Evolutionary conservation across 176 grass and related monocot species (phyloP).

Genomic region (Tuctoria greenei): DNA sequence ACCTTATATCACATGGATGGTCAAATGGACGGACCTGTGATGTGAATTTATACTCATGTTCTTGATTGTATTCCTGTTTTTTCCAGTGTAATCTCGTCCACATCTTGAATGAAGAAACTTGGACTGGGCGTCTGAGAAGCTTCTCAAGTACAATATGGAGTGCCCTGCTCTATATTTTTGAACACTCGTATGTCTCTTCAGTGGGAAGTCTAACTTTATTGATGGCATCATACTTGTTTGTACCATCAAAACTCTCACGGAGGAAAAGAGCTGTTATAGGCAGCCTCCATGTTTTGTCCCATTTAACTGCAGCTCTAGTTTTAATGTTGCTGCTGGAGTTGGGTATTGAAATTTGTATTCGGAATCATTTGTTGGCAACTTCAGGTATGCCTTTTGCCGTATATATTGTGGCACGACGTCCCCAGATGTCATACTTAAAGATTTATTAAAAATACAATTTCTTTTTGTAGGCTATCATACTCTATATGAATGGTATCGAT

Average conservation of each 20-base stretch:
- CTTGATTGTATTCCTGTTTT: constrained; percentile 39
- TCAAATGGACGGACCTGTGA: constrained; percentile 6
- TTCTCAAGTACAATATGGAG: constrained; percentile 78
- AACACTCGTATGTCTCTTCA: constrained; percentile 88
- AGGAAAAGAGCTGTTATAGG: constrained; percentile 80
- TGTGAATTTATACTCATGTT: constrained; percentile 19
- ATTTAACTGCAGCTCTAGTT: constrained; percentile 80
- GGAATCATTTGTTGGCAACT: constrained; percentile 86
- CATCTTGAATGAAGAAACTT: constrained; percentile 80
- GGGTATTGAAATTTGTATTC: constrained; percentile 95
- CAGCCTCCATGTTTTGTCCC: constrained; percentile 75
- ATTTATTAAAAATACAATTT: not conserved
- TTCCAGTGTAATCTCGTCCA: constrained; percentile 84
- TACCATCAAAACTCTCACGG: constrained; percentile 86
- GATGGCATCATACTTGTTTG: constrained; percentile 73
- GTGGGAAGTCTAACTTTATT: constrained; percentile 63
- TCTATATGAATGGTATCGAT: constrained; percentile 88
- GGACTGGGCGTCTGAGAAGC: constrained; percentile 61
- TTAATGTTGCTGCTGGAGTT: constrained; percentile 95
- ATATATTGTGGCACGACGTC: constrained; percentile 14
- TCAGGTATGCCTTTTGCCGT: constrained; percentile 61
- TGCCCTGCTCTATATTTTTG: constrained; percentile 80
- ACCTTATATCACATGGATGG: constrained; percentile 7
- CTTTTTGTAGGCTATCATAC: constrained; percentile 72
- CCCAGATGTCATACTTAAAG: not conserved